phyloP scores from a whole-genome alignment of 1,284 basidiomycete species.

The Marasmius fiardii region DNA sequence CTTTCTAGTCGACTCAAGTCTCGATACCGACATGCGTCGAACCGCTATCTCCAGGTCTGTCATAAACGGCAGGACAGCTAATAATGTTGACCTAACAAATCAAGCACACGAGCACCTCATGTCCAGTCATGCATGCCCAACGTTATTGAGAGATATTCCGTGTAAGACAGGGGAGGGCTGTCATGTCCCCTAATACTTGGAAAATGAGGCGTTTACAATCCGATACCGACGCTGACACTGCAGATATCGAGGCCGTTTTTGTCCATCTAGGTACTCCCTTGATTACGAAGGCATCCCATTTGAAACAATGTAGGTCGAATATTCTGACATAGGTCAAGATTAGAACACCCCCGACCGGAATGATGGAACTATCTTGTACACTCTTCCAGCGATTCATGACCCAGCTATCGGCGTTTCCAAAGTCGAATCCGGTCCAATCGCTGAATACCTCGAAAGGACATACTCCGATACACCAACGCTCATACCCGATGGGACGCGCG shows the following conservation, averaged over 20 bases:
- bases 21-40: no score
- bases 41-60: no score
- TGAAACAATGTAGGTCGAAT: conserved; percentile 37
- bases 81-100: no score
- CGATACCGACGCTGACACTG: background rate
- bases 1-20: no score
- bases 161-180: no score
- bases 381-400: conserved; percentile 23
- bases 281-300: conserved; percentile 40
- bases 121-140: no score
- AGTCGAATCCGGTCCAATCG: conserved; percentile 40
- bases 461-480: conserved; percentile 35
- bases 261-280: conserved; percentile 15
- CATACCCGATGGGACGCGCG: conserved; percentile 24
- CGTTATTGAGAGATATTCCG: no score
- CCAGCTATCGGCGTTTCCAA: conserved; percentile 28
- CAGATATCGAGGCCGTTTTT: background rate
- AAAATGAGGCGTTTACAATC: background rate
- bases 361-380: conserved; percentile 17
- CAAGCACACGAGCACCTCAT: no score
- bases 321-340: conserved; percentile 37
- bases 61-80: no score
- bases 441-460: conserved; percentile 40
- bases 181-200: background rate
- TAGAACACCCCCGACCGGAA: no score